phyloP scores from a whole-genome alignment of 257 asterid species.

The Oldenlandia corymbosa region DNA sequence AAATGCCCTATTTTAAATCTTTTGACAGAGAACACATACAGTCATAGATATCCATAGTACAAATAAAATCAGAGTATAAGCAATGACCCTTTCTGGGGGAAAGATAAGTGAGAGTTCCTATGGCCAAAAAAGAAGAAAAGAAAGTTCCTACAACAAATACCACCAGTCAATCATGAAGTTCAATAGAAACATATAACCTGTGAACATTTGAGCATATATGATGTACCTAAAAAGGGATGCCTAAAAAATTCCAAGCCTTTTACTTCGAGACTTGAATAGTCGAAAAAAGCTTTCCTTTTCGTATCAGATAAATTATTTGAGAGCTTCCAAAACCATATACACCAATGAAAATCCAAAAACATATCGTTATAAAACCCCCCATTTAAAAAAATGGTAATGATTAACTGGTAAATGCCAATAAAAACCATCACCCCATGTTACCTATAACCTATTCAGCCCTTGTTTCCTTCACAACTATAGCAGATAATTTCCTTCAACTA shows the following conservation, averaged over 20 bases:
- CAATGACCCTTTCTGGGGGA: background rate
- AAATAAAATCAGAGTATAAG: too few species aligned
- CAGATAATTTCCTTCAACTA: too few species aligned
- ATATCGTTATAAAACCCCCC: too few species aligned
- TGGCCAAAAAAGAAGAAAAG: background rate
- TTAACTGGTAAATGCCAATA: conserved; percentile 6
- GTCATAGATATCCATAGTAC: background rate
- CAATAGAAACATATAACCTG: background rate
- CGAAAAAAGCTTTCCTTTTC: too few species aligned
- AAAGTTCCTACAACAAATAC: background rate
- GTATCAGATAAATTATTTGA: background rate
- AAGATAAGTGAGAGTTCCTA: background rate
- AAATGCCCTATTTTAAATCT: background rate
- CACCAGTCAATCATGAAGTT: background rate
- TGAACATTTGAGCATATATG: background rate
- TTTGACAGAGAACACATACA: background rate
- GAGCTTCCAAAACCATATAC: background rate
- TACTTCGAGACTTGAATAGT: too few species aligned
- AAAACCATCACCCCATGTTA: background rate
- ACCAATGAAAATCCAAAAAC: too few species aligned
- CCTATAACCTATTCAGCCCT: background rate
- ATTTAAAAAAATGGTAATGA: background rate
- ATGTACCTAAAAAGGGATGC: background rate
- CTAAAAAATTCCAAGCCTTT: too few species aligned
- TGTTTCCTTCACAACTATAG: too few species aligned